These are phyloP conservation scores for Hibiscus tridactylites DNA, from an alignment of 345 rosid genomes.

Conservation along the genomic window DNA sequence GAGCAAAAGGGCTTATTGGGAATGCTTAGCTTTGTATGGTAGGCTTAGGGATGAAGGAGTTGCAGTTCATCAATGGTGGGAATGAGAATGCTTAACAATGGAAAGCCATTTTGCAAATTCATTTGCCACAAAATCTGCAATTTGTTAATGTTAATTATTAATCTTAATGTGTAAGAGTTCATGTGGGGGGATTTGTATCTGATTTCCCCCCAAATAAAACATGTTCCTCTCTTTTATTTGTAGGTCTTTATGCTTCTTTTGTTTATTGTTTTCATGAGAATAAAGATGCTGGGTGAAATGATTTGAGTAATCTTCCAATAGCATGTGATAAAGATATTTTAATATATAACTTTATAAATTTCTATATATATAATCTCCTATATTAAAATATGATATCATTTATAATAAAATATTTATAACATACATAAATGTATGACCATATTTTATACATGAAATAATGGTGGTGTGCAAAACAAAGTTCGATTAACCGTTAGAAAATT, in stretches of 20 bases:
- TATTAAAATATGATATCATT: no score
- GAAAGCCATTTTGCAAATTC: neutral
- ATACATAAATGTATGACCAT: no score
- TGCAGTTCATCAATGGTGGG: conserved; percentile 52
- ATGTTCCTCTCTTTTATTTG: neutral
- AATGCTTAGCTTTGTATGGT: conserved; percentile 41
- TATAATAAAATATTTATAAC: no score
- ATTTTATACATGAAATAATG: no score
- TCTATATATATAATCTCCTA: no score
- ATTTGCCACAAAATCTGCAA: no score
- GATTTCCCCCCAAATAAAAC: neutral
- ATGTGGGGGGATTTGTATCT: neutral
- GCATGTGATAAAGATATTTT: neutral
- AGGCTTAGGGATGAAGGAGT: conserved; percentile 33
- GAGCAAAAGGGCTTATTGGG: conserved; percentile 43
- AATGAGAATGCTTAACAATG: neutral
- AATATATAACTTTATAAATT: no score
- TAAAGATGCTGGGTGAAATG: neutral
- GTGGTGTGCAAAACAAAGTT: no score
- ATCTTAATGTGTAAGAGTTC: neutral
- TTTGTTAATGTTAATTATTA: neutral
- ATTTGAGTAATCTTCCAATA: neutral
- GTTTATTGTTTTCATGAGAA: neutral
- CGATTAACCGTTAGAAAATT: no score
- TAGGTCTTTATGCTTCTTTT: neutral